phyloP scores from a whole-genome alignment of 2,329 filamentous ascomycete genomes.

The Rhynchosporium agropyri region DNA sequence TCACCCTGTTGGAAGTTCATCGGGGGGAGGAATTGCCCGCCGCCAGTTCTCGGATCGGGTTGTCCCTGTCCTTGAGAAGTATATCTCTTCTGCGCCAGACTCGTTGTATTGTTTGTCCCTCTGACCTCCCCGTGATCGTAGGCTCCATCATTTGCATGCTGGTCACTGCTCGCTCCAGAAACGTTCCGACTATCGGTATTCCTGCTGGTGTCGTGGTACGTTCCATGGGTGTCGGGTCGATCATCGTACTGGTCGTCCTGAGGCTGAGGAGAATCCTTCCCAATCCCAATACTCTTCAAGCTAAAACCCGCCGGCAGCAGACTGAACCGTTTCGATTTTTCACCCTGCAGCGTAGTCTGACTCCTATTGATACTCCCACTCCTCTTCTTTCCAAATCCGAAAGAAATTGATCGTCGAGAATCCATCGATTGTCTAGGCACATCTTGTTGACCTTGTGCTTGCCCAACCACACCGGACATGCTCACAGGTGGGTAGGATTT shows the following conservation, averaged over 20 bases:
- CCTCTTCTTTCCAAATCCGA: conserved; percentile 69
- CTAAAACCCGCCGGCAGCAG: conserved; percentile 67
- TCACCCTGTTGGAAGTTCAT: conserved; percentile 39
- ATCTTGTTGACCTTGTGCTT: conserved; percentile 40
- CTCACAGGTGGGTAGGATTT: conserved; percentile 83
- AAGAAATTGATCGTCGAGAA: conserved; percentile 71
- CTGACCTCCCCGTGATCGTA: conserved; percentile 42
- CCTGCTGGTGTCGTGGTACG: conserved; percentile 32
- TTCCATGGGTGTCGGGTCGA: conserved; percentile 33
- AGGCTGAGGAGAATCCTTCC: conserved; percentile 49
- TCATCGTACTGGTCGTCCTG: conserved; percentile 35
- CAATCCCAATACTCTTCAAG: conserved; percentile 63
- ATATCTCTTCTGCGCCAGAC: conserved; percentile 48
- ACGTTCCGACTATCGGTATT: conserved; percentile 31
- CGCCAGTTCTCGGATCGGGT: conserved; percentile 32
- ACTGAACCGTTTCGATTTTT: conserved; percentile 70
- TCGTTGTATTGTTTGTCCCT: conserved; percentile 44
- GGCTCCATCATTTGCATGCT: conserved; percentile 33
- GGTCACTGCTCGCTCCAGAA: conserved; percentile 30
- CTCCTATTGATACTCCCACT: conserved; percentile 67
- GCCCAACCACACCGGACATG: conserved; percentile 68
- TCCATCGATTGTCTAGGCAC: conserved; percentile 66
- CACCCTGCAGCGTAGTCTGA: conserved; percentile 49
- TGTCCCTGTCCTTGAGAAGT: conserved; percentile 45
- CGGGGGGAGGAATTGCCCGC: conserved; percentile 36